Evolutionary conservation across 371 early-diverging fungal genomes (phyloP).

Genomic region (Zopfochytrium polystomum): DNA sequence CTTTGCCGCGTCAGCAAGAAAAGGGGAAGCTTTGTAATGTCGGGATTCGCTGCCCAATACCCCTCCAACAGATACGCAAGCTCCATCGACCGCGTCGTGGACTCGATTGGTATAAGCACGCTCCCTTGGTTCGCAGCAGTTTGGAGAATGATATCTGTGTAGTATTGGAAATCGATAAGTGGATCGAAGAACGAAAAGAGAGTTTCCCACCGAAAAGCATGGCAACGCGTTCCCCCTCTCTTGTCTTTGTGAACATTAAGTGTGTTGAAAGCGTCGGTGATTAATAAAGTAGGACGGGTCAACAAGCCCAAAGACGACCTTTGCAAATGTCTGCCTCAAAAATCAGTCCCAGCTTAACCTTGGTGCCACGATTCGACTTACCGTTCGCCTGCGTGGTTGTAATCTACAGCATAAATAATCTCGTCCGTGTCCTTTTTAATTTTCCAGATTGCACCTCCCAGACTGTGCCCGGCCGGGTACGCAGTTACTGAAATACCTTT

Average conservation of each 20-base stretch:
- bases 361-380: no score
- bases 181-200: no score
- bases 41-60: slow-evolving; percentile 69
- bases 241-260: no score
- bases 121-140: slow-evolving; percentile 68
- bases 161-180: no score
- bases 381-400: slow-evolving; percentile 94
- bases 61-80: slow-evolving; percentile 85
- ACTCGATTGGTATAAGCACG: slow-evolving; percentile 87
- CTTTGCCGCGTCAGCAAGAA: slow-evolving; percentile 75
- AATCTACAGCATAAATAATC: slow-evolving; percentile 93
- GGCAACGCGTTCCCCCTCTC: slow-evolving; percentile 71
- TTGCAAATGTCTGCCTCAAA: slow-evolving; percentile 81
- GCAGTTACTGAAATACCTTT: slow-evolving; percentile 88
- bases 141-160: slow-evolving; percentile 58
- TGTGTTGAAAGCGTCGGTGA: slow-evolving; percentile 88
- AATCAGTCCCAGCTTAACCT: no score
- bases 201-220: slow-evolving; percentile 51
- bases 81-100: slow-evolving; percentile 89
- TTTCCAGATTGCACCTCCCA: slow-evolving; percentile 98
- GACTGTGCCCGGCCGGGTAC: slow-evolving; percentile 91
- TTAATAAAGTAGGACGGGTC: slow-evolving; percentile 78
- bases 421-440: slow-evolving; percentile 91
- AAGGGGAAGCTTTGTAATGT: slow-evolving; percentile 59
- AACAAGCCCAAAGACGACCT: slow-evolving; percentile 76